Evolutionary conservation across 331 rosid species (phyloP), one percentile per base, ranked within the genome.

Genomic region (Cydonia oblonga): DNA sequence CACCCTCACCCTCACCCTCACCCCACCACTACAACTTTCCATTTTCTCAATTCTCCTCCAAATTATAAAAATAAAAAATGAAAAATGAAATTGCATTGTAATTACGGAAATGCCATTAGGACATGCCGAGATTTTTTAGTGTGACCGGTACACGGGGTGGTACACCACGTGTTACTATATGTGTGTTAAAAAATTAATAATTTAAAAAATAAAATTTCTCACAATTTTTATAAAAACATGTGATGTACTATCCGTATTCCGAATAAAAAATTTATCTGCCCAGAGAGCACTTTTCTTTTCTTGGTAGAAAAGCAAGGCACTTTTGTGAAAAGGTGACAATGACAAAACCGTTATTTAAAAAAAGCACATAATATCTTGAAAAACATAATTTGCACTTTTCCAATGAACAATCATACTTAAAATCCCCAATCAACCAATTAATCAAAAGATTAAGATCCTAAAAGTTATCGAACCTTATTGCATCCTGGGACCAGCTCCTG

Each of bases 401-500:
- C 38, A 13, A 79, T 82, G 71, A 80, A 85, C 88, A 83, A 75
- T 72, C 76, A 75, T 66, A 76, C 59, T 52, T 53, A 75, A 70
- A 79, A 73, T 69, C 54, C 40, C 78, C 73, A 81, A 71, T 80
- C 69, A 80, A 68, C 79, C 28, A 60, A 69, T 66, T 80, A 80
- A 77, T 53, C 68, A 20, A 64, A 64, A 69, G 72, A 81, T 78
- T 81, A 30, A 38, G 84, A 81, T 74, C 73, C 25, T 18, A 71
- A 66, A 59, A 6, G 69, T 24, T 44, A 69, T 75, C 85, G 44
- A 38, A 93, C 98, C 99, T 95, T 90, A 57, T 81, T 89, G 86
- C 99, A 95, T 19, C 99, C 99, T 13, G 99, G 99, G 89, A 95
- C 99, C 90, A 95, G 88, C 79, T 95, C 99, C 79, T 95, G 99